Base-by-base conservation (phyloP, 1,139 yeast genomes). In the Blastobotrys capitulatus region DNA sequence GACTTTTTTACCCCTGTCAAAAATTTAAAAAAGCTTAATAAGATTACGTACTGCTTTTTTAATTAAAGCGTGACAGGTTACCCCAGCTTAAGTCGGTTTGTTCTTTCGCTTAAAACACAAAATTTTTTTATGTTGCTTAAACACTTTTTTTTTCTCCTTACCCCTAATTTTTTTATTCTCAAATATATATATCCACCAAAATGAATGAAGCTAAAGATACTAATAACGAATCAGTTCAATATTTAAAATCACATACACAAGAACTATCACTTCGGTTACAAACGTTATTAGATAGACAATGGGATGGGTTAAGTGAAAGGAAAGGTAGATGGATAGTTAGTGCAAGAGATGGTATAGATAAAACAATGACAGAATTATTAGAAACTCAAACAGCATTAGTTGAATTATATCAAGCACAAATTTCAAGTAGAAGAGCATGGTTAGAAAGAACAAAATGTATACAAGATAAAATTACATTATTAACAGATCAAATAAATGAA, bases 211-310 rank as follows among this genome's bases (percentile, higher is more conserved):
- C 6, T 5, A 7, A 22, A 4, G 25, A 22, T 13, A 26, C 27
- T 41, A 41, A 29, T 2, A 29, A 2, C n/a, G 42, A 39, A 15
- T 34, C 25, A 13, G 48, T 45, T n/a, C 34, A n/a, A 25, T 39
- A 38, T 25, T 25, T 48, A 16, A 38, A 35, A n/a, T 18, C 20
- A 34, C 53, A 46, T 37, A 38, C 46, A 25, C 44, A 53, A 6
- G 42, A 22, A 25, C 45, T 57, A 37, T 48, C 50, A 8, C 42
- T 45, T 7, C 50, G 48, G 39, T 52, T 60, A 9, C 64, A 60
- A 44, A 38, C 46, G 12, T 50, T 54, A 31, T 54, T 60, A 27
- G 63, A 60, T 47, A 27, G 46, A 42, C 63, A 60, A 44, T 57
- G 59, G 51, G 61, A 59, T 45, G 61, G 60, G 22, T 54, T 60